Conservation (phyloP, 306 rosid genomes). For the Prunus mira region DNA sequence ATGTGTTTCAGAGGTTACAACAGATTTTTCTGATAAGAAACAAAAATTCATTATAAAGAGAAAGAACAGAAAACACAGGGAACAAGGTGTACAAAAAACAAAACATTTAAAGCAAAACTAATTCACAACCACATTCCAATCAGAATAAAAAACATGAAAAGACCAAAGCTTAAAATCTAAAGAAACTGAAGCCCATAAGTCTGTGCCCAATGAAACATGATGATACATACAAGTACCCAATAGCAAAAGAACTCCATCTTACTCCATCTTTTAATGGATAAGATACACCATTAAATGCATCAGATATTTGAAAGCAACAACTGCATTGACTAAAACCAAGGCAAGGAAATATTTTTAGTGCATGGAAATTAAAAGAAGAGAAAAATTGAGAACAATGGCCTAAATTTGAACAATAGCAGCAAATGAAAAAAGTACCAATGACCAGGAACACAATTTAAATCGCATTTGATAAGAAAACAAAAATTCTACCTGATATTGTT, state of each 20-base stretch:
- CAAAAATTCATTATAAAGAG: not conserved
- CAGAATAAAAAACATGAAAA: not conserved
- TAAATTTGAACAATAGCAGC: not conserved
- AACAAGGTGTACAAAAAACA: not conserved
- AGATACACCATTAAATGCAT: not conserved
- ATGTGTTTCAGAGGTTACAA: not conserved
- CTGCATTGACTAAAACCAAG: not conserved
- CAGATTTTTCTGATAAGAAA: not conserved
- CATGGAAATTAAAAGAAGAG: not conserved
- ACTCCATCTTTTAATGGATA: not conserved
- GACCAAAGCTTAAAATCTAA: not conserved
- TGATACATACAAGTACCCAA: not conserved
- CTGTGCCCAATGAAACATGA: not conserved
- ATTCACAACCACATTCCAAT: not conserved
- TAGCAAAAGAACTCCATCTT: not conserved
- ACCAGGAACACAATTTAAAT: not conserved
- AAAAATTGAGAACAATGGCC: not conserved
- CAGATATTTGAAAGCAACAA: not conserved
- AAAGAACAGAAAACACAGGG: not conserved
- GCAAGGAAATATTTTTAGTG: not conserved
- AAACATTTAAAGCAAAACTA: not conserved
- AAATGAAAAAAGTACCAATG: not conserved
- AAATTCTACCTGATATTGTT: constrained; percentile 73
- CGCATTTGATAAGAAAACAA: not conserved
- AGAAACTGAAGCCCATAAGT: not conserved